A percentile compares a stretch with the other conserved stretches of the same genome.
phyloP scores from a whole-genome alignment of 164 flowering plant genomes.

The Taxillus chinensis region DNA sequence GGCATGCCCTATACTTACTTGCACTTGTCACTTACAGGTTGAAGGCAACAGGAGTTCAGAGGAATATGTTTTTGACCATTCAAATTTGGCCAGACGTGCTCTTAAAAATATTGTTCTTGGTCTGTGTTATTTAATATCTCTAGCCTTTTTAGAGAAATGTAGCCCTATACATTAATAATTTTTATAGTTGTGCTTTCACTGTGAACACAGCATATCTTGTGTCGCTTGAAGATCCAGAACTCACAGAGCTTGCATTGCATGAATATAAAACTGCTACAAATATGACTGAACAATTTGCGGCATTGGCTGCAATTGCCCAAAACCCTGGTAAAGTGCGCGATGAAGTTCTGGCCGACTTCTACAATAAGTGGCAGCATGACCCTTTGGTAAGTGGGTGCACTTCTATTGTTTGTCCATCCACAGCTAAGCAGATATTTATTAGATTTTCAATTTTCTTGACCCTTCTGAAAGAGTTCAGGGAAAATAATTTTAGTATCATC shows the following conservation, averaged over 20 bases:
- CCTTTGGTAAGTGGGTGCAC: constrained; percentile 39
- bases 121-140: constrained; percentile 13
- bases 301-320: constrained; percentile 77
- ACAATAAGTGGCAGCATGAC: constrained; percentile 85
- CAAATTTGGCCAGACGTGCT: constrained; percentile 80
- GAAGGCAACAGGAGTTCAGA: constrained; percentile 65
- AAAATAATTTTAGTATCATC: not conserved
- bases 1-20: constrained; percentile 1
- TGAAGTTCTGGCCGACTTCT: constrained; percentile 81
- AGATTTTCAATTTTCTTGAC: no score
- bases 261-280: constrained; percentile 84
- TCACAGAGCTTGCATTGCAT: constrained; percentile 51
- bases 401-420: not conserved
- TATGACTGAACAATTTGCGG: constrained; percentile 93
- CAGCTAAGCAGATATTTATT: not conserved
- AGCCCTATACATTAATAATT: not conserved
- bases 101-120: constrained; percentile 79
- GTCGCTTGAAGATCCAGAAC: constrained; percentile 55
- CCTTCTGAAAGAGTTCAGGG: no score
- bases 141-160: not conserved
- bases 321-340: constrained; percentile 69
- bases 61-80: constrained; percentile 64
- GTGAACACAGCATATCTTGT: constrained; percentile 66
- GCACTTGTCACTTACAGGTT: constrained; percentile 33
- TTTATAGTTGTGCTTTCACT: not conserved